Evolutionary conservation across 768 basidiomycete species (phyloP).

Genomic region (Leccinum longicurvipes): DNA sequence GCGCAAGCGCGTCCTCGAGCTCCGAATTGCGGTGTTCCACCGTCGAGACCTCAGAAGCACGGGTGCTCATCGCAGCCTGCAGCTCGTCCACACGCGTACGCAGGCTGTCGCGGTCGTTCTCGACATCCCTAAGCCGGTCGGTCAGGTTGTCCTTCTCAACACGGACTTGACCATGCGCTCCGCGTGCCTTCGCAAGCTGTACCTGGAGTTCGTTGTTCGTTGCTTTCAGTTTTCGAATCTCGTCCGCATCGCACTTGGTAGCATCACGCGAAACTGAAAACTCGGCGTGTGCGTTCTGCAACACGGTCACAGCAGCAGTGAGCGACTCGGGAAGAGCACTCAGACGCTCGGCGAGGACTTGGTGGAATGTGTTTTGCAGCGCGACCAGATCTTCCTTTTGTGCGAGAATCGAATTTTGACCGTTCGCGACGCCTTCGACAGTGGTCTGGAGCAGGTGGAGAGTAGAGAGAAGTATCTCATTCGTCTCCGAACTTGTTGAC

Average conservation of each 20-base stretch:
- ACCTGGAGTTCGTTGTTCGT: conserved; percentile 67
- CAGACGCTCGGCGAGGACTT: conserved; percentile 52
- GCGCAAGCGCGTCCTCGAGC: conserved; percentile 69
- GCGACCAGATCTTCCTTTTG: conserved; percentile 48
- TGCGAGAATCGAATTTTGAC: conserved; percentile 46
- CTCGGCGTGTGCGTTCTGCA: conserved; percentile 63
- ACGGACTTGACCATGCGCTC: conserved; percentile 71
- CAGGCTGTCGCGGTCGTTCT: conserved; percentile 64
- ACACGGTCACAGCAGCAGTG: conserved; percentile 45
- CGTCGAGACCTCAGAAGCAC: conserved; percentile 43
- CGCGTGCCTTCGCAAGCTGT: conserved; percentile 73
- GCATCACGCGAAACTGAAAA: conserved; percentile 55
- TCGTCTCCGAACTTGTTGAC: conserved; percentile 12
- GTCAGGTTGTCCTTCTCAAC: conserved; percentile 75
- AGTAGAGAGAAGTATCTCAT: conserved; percentile 31
- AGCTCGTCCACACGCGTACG: conserved; percentile 54
- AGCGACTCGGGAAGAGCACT: conserved; percentile 58
- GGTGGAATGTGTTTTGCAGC: conserved; percentile 51
- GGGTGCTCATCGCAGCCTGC: conserved; percentile 41
- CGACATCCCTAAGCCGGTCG: conserved; percentile 58
- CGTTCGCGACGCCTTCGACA: conserved; percentile 47
- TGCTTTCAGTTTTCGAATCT: conserved; percentile 52
- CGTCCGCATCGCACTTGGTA: conserved; percentile 63
- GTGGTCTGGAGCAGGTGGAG: conserved; percentile 45
- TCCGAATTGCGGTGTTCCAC: conserved; percentile 53